Evolutionary conservation across 2,329 filamentous ascomycete genomes (phyloP).

Genomic region (Aspergillus hortae): DNA sequence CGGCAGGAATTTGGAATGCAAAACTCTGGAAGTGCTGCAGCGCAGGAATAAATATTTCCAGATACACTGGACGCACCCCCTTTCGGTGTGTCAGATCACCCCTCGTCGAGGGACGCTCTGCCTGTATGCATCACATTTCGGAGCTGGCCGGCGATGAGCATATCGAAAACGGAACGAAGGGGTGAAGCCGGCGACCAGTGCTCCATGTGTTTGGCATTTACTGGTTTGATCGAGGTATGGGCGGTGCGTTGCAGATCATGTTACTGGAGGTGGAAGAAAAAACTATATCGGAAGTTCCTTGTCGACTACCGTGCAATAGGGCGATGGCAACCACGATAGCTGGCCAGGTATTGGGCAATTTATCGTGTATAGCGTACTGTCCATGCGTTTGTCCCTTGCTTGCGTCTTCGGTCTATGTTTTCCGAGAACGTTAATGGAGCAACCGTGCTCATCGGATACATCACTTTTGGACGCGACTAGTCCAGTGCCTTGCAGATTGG

Average conservation of each 20-base stretch:
- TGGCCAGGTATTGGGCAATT: no score
- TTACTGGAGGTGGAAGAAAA: background rate
- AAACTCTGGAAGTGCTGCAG: background rate
- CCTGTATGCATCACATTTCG: background rate
- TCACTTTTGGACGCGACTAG: background rate
- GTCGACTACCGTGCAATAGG: background rate
- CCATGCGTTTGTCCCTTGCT: background rate
- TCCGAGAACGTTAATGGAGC: background rate
- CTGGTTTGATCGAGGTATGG: background rate
- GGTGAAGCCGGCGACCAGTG: background rate
- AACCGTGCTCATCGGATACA: background rate
- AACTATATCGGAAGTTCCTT: background rate
- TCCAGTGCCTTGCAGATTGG: no score
- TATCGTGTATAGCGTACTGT: background rate
- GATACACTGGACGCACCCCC: background rate
- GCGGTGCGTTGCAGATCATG: background rate
- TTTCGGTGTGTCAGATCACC: background rate
- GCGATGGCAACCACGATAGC: no score
- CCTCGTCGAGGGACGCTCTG: background rate
- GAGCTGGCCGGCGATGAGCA: background rate
- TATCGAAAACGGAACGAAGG: background rate
- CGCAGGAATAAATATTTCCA: background rate
- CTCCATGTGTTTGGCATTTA: background rate
- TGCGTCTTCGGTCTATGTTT: background rate
- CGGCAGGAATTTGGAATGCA: conserved; percentile 23